Conservation (phyloP, 208 protist species). For the Leishmania amazonensis region DNA sequence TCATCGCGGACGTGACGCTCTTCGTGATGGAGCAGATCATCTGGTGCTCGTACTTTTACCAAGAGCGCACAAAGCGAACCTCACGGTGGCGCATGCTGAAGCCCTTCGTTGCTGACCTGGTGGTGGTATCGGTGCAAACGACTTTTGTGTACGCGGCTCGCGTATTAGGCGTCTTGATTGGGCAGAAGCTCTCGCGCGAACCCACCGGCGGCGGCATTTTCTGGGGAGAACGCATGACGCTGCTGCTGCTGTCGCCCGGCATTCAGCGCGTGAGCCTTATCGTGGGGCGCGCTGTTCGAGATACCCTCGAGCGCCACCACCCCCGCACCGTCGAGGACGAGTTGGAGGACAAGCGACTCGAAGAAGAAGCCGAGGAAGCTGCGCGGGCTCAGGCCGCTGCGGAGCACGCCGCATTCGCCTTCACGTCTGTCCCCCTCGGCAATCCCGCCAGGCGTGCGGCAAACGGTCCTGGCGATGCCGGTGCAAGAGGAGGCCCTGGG, state of each 20-base stretch:
- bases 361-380: constrained; percentile 49
- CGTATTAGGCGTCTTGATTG: constrained; percentile 35
- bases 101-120: constrained; percentile 21
- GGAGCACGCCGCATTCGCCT: constrained; percentile 13
- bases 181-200: constrained; percentile 26
- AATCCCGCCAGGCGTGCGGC: constrained; percentile 8
- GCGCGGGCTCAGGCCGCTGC: constrained; percentile 21
- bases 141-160: constrained; percentile 37
- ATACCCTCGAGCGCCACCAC: constrained; percentile 36
- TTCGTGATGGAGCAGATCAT: constrained; percentile 39
- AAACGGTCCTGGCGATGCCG: neutral
- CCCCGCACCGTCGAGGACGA: constrained; percentile 62
- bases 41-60: constrained; percentile 39
- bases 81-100: constrained; percentile 72
- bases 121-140: constrained; percentile 26
- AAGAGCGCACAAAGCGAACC: constrained; percentile 34
- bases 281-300: constrained; percentile 11
- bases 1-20: constrained; percentile 53
- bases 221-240: constrained; percentile 50
- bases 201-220: constrained; percentile 50
- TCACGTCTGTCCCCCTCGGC: constrained; percentile 14
- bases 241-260: constrained; percentile 29
- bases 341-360: constrained; percentile 40
- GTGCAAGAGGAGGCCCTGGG: neutral
- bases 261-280: constrained; percentile 28